phyloP scores from a whole-genome alignment of 345 rosid species.

The Eucalyptus marginata region DNA sequence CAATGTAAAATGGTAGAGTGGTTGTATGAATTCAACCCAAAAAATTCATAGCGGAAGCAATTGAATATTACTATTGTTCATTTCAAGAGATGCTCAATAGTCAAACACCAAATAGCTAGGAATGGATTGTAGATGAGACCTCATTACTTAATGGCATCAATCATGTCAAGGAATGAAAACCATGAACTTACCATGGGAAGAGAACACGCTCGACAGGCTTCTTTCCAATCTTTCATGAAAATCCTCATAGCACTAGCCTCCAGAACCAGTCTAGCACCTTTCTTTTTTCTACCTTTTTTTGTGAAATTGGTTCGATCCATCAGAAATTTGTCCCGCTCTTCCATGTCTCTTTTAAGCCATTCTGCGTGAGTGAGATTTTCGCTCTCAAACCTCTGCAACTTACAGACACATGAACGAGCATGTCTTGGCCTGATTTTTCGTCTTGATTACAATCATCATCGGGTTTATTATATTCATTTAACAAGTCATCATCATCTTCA shows the following conservation, averaged over 20 bases:
- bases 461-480: not conserved
- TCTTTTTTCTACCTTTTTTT: not conserved
- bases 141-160: not conserved
- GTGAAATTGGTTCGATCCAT: constrained; percentile 6
- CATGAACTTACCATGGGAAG: constrained; percentile 27
- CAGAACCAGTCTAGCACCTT: constrained; percentile 18
- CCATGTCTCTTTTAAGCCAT: constrained; percentile 15
- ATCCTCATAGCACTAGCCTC: constrained; percentile 26
- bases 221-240: constrained; percentile 74
- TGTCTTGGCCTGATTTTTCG: not conserved
- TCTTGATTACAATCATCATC: not conserved
- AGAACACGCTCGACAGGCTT: constrained; percentile 37
- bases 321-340: constrained; percentile 8
- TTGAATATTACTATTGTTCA: not conserved
- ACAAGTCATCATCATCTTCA: constrained; percentile 23
- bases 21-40: not conserved
- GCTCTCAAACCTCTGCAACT: constrained; percentile 22
- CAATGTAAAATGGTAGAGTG: not conserved
- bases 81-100: not conserved
- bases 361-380: constrained; percentile 21
- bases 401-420: not conserved
- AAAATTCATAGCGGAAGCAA: not conserved
- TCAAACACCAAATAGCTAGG: not conserved
- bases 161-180: not conserved
- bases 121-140: not conserved